phyloP scores from a whole-genome alignment of 78 protist species.

The Protostelium mycophagum region DNA sequence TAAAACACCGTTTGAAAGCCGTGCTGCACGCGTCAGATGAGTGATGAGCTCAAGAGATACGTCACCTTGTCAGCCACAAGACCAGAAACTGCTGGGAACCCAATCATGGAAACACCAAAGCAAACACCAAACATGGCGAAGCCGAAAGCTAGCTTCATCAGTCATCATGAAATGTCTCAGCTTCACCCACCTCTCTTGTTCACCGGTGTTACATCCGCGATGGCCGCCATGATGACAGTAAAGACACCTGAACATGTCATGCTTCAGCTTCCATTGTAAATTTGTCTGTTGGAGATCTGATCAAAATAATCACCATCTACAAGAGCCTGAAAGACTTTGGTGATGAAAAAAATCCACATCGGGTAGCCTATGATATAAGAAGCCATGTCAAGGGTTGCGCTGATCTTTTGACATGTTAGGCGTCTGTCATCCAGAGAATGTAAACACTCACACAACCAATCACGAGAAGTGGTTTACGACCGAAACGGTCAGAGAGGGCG shows the following conservation, averaged over 20 bases:
- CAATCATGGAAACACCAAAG: neutral
- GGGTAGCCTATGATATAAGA: neutral
- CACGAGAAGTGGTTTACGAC: neutral
- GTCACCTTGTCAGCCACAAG: neutral
- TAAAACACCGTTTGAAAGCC: neutral
- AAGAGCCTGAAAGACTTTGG: neutral
- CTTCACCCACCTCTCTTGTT: neutral
- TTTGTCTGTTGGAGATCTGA: too few relatives aligned
- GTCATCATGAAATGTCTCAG: neutral
- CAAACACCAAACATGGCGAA: neutral
- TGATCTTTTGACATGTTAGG: too few relatives aligned
- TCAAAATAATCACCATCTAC: neutral
- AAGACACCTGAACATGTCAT: neutral
- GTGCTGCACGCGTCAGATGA: neutral
- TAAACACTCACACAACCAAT: neutral
- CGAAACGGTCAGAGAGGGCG: neutral
- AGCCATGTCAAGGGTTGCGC: neutral
- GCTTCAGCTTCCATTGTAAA: neutral
- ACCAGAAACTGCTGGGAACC: neutral
- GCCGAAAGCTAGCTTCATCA: neutral
- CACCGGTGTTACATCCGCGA: neutral
- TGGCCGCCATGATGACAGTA: neutral
- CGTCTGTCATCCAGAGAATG: too few relatives aligned
- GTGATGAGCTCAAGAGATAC: too few relatives aligned
- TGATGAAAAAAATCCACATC: neutral